phyloP scores from a whole-genome alignment of 352 stramenopile genomes.

The Pythium sukuiense region DNA sequence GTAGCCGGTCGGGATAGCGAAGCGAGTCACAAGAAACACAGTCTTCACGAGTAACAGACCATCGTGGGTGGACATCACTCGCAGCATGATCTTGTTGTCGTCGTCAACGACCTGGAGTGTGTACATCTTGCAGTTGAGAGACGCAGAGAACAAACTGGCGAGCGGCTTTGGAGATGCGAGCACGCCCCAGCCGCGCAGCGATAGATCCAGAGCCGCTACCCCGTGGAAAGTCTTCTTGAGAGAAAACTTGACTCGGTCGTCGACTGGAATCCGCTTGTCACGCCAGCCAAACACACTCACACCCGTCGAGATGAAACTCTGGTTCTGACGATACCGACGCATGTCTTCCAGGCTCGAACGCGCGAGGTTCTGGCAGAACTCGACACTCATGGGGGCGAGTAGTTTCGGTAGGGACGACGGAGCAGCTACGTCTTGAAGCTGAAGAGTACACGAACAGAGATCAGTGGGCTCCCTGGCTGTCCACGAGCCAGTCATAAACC shows the following conservation, averaged over 20 bases:
- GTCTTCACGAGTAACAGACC: constrained; percentile 19
- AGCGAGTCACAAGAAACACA: constrained; percentile 20
- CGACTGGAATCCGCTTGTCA: constrained; percentile 23
- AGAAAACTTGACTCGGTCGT: constrained; percentile 33
- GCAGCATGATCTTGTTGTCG: constrained; percentile 27
- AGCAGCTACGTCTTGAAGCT: too few relatives aligned
- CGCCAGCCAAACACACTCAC: constrained; percentile 36
- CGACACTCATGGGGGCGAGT: background rate
- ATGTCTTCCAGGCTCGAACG: constrained; percentile 15
- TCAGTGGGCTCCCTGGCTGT: too few relatives aligned
- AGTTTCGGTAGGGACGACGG: background rate
- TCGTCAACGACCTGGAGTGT: constrained; percentile 25
- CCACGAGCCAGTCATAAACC: too few relatives aligned
- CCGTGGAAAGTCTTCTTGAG: constrained; percentile 31
- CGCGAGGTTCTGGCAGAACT: constrained; percentile 13
- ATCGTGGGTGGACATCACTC: constrained; percentile 17
- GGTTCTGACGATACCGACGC: constrained; percentile 15
- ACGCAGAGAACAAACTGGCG: constrained; percentile 21
- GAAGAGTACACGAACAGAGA: too few relatives aligned
- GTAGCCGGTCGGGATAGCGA: constrained; percentile 17
- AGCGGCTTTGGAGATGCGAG: too few relatives aligned
- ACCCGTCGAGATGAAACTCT: constrained; percentile 26
- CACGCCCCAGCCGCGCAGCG: constrained; percentile 7
- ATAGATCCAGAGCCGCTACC: constrained; percentile 12
- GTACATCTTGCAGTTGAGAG: constrained; percentile 5